A percentile compares a stretch with the other conserved stretches of the same genome.
phyloP scores from a whole-genome alignment of 768 basidiomycete species.

The Daedaleopsis sinensis region DNA sequence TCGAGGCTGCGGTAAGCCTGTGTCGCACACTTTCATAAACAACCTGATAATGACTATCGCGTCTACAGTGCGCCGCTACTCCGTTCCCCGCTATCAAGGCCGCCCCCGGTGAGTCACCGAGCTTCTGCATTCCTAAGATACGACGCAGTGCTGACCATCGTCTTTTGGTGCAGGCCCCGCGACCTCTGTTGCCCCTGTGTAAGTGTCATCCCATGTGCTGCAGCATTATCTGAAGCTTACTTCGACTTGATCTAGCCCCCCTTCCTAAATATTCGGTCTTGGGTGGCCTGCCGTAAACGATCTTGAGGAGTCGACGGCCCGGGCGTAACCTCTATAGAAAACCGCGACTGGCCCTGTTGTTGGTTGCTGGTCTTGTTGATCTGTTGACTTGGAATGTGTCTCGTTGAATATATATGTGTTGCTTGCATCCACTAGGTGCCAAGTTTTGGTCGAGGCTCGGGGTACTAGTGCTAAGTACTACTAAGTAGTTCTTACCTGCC shows the following conservation, averaged over 20 bases:
- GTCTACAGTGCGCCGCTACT: constrained; percentile 13
- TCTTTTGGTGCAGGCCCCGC: constrained; percentile 14
- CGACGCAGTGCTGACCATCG: too few species aligned
- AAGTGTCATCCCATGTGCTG: constrained; percentile 12
- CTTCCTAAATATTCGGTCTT: neutral
- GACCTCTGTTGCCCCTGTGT: constrained; percentile 34
- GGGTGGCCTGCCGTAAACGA: neutral
- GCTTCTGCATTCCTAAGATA: too few species aligned
- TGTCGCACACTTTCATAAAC: neutral
- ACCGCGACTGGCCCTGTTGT: too few species aligned
- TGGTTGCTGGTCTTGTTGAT: too few species aligned
- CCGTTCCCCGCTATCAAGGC: constrained; percentile 25
- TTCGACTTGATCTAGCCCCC: neutral
- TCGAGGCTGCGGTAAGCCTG: constrained; percentile 25
- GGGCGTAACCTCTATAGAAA: too few species aligned
- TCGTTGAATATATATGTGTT: too few species aligned
- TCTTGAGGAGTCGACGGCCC: too few species aligned
- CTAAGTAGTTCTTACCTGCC: too few species aligned
- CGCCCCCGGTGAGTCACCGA: constrained; percentile 27
- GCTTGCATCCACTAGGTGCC: too few species aligned
- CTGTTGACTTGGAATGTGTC: too few species aligned
- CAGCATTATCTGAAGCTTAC: neutral
- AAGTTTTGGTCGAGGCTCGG: too few species aligned
- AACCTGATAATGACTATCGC: neutral
- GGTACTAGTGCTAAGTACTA: too few species aligned